Percentiles rank a stretch among this genome's conserved stretches.
These are phyloP conservation scores for Claviceps sp. DNA, from an alignment of 2,329 filamentous ascomycete species.

Conservation along the genomic window DNA sequence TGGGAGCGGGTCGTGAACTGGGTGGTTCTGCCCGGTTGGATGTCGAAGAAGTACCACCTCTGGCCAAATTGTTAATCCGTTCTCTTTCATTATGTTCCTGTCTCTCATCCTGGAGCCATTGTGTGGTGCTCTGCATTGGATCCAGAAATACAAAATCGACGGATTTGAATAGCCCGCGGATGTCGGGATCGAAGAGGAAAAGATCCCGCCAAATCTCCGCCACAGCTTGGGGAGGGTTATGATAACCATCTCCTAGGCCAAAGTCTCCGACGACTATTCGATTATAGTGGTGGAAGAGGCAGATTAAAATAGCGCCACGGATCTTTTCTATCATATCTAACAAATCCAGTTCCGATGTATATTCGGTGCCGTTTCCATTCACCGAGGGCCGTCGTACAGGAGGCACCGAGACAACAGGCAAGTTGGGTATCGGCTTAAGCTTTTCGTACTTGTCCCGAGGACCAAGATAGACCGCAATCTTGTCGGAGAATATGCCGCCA, in stretches of 20 bases:
- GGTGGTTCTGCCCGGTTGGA: slow-evolving; percentile 9
- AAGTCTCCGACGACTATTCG: slow-evolving; percentile 51
- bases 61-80: no score
- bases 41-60: no score
- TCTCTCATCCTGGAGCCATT: slow-evolving; percentile 36
- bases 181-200: slow-evolving; percentile 47
- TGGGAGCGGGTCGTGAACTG: slow-evolving; percentile 16
- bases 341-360: slow-evolving; percentile 58
- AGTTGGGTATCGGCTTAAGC: slow-evolving; percentile 38
- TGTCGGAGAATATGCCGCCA: slow-evolving; percentile 56
- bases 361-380: slow-evolving; percentile 50
- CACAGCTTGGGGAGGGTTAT: slow-evolving; percentile 51
- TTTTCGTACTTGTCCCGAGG: slow-evolving; percentile 52
- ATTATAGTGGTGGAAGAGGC: slow-evolving; percentile 43
- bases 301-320: slow-evolving; percentile 56
- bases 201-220: slow-evolving; percentile 54
- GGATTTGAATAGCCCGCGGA: slow-evolving; percentile 46
- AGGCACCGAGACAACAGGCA: slow-evolving; percentile 63
- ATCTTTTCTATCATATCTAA: slow-evolving; percentile 61
- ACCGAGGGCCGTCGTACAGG: slow-evolving; percentile 63
- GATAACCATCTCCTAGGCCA: slow-evolving; percentile 48
- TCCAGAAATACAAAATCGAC: slow-evolving; percentile 55
- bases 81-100: background rate
- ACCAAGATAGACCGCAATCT: slow-evolving; percentile 61
- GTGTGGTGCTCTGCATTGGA: slow-evolving; percentile 36